A percentile compares a stretch with the other conserved stretches of the same genome.
Evolutionary conservation across 2,329 filamentous ascomycete genomes (phyloP).

Genomic region (Alternaria angustiovoidea): DNA sequence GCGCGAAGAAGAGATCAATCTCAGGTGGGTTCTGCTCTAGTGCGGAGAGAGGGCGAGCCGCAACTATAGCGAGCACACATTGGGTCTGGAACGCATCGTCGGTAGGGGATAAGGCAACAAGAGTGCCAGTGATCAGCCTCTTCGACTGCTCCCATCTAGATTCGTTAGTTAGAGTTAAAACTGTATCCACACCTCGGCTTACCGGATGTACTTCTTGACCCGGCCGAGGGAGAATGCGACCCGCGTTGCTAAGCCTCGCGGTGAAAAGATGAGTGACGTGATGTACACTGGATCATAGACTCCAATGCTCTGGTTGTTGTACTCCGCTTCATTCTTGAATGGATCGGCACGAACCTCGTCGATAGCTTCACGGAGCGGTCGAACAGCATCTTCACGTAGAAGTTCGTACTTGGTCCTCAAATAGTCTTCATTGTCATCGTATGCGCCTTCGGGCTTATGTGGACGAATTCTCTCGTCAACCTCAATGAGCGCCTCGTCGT

Average conservation of each 20-base stretch:
- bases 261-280: conserved; percentile 69
- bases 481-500: conserved; percentile 27
- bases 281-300: conserved; percentile 67
- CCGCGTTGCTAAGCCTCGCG: conserved; percentile 69
- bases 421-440: conserved; percentile 70
- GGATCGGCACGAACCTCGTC: conserved; percentile 44
- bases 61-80: conserved; percentile 76
- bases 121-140: conserved; percentile 62
- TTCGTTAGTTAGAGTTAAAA: neutral
- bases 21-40: conserved; percentile 72
- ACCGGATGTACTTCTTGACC: conserved; percentile 69
- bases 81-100: conserved; percentile 69
- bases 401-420: conserved; percentile 77
- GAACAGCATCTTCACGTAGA: conserved; percentile 75
- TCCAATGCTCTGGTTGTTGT: conserved; percentile 42
- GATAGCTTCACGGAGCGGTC: conserved; percentile 74
- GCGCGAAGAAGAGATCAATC: conserved; percentile 78
- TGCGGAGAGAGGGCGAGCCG: conserved; percentile 70
- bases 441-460: conserved; percentile 58
- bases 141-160: conserved; percentile 68
- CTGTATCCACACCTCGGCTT: neutral
- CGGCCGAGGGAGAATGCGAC: conserved; percentile 75
- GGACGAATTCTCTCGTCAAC: conserved; percentile 29
- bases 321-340: conserved; percentile 61
- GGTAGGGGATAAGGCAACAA: conserved; percentile 64